Evolutionary conservation across 2,329 filamentous ascomycete species (phyloP), one percentile per base, ranked within the genome.

Genomic region (Hypoxylon sp.): DNA sequence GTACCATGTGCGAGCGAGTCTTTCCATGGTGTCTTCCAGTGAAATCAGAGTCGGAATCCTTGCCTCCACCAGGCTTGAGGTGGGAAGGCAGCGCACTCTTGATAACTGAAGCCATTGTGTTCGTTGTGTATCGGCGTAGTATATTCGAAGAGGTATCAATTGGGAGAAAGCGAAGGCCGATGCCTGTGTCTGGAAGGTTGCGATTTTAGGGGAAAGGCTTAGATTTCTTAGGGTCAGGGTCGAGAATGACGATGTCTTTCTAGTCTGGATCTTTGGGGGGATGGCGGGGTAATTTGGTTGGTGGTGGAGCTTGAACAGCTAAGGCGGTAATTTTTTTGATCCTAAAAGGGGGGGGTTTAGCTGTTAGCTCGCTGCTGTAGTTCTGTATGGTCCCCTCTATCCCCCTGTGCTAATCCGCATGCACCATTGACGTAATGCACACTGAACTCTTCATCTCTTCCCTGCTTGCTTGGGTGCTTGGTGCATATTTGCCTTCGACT

Each of bases 1-100:
- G 87, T 81, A 91, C 91, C 88, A 94, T 91, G 80, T 94, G 91
- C 65, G 90, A 93, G 79, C 91, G 90, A 71, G 90, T 91, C 87
- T 94, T 94, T 81, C 91, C 91, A 79, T 94, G 91, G 77, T 92
- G 91, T 77, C 89, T 88, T 71, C 84, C 83, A 72, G 85, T 81
- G 69, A 88, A 84, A 68, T 81, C 81, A 68, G 75, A 74, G 65
- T 82, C 81, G 51, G 78, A 79, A 65, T 79, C 83, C 71, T 73
- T 73, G 52, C 73, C 81, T 63, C 70, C 71, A 62, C 80, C 79
- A 66, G 89, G 85, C 86, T 93, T 94, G 74, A 97, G 86, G 84
- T 96, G 94, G 44, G 91, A 85, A 69, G 94, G 93, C 73, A 97
- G 83, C 68, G 92, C 91, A 80, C 87, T 89, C 83, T 87, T 93